These are phyloP conservation scores for Madurella fahalii DNA, from an alignment of 2,329 filamentous ascomycete species.

Conservation along the genomic window DNA sequence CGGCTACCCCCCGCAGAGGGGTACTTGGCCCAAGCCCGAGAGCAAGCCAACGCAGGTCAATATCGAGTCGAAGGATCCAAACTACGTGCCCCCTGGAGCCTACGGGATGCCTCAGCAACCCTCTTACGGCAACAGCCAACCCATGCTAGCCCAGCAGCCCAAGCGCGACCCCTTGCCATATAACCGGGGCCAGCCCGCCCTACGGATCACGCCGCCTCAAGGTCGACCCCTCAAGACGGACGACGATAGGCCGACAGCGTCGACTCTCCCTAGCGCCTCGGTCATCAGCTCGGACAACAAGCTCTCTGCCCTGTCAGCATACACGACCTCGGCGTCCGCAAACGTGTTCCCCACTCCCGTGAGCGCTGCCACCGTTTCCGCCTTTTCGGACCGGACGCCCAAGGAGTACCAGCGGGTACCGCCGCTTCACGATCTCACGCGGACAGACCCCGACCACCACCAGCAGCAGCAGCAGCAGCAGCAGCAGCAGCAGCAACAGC, in stretches of 20 bases:
- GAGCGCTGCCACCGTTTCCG: constrained; percentile 45
- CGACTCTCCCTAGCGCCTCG: constrained; percentile 53
- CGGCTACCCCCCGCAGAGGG: constrained; percentile 80
- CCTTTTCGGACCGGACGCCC: constrained; percentile 46
- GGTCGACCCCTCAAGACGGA: constrained; percentile 52
- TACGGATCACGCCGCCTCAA: constrained; percentile 61
- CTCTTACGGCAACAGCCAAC: constrained; percentile 27
- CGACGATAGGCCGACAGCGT: constrained; percentile 56
- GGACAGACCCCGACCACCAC: constrained; percentile 49
- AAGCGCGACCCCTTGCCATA: constrained; percentile 56
- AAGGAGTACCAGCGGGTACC: constrained; percentile 59
- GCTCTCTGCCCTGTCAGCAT: constrained; percentile 52
- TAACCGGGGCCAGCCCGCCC: constrained; percentile 55
- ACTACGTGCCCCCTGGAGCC: constrained; percentile 56
- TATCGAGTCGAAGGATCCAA: constrained; percentile 77
- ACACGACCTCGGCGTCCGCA: constrained; percentile 44
- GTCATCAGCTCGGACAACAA: constrained; percentile 58
- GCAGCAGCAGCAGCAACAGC: no score
- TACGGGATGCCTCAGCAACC: constrained; percentile 56
- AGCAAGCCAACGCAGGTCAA: constrained; percentile 65
- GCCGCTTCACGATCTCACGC: constrained; percentile 55
- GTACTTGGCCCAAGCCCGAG: constrained; percentile 73
- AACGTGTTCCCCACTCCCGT: constrained; percentile 60
- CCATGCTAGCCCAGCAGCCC: constrained; percentile 33
- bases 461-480: no score